These are phyloP conservation scores for Xanthoparmelia taractica DNA, from an alignment of 495 filamentous ascomycete genomes.

Conservation along the genomic window DNA sequence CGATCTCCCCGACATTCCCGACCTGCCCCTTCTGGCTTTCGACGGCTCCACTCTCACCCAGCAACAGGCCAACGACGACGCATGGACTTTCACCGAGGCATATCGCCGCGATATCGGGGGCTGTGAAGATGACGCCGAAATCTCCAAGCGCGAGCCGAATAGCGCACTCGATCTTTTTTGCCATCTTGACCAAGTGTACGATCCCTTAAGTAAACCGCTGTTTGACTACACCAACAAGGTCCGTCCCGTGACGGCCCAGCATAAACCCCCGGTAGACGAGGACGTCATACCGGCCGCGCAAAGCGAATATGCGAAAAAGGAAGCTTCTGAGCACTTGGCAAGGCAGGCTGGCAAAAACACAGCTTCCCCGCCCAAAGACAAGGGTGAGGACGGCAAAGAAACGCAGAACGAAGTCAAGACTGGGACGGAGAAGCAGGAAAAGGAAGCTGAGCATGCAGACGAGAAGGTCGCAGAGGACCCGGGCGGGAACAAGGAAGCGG, in stretches of 20 bases:
- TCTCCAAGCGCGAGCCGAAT: constrained; percentile 16
- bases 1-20: constrained; percentile 31
- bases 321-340: constrained; percentile 19
- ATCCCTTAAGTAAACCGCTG: constrained; percentile 6
- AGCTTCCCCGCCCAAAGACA: neutral
- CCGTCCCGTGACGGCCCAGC: neutral
- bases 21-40: constrained; percentile 35
- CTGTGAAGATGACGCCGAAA: constrained; percentile 23
- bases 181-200: constrained; percentile 19
- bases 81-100: constrained; percentile 29
- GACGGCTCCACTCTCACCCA: constrained; percentile 28
- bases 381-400: constrained; percentile 8
- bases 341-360: constrained; percentile 11
- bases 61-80: constrained; percentile 19
- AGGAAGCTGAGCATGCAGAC: neutral
- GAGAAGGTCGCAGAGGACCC: neutral
- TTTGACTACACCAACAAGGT: neutral
- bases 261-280: neutral
- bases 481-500: neutral
- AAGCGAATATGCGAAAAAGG: constrained; percentile 13
- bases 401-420: constrained; percentile 11
- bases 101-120: constrained; percentile 36
- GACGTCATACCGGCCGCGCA: constrained; percentile 14
- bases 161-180: constrained; percentile 34
- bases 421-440: constrained; percentile 17